Evolutionary conservation across 495 filamentous ascomycete genomes (phyloP).

Genomic region (Hypoxylon subgilvum): DNA sequence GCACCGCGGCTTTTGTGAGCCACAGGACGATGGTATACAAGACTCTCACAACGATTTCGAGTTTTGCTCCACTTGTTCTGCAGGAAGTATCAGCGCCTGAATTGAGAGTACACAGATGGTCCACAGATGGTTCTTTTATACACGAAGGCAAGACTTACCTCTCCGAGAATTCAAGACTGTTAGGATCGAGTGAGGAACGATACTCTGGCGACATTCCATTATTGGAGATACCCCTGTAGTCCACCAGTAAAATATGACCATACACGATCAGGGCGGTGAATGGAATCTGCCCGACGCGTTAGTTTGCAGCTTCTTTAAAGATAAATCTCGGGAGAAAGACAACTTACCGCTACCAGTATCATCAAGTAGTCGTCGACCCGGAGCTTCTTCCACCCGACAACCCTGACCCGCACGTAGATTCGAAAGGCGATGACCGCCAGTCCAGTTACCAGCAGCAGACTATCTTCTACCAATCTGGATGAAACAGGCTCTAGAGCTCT

Average conservation of each 20-base stretch:
- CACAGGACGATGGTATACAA: slow-evolving; percentile 62
- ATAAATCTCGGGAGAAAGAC: not conserved
- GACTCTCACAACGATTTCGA: slow-evolving; percentile 63
- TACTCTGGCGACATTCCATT: slow-evolving; percentile 62
- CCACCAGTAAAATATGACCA: not conserved
- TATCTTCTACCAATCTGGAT: slow-evolving; percentile 46
- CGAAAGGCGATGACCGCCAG: slow-evolving; percentile 58
- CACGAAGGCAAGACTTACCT: slow-evolving; percentile 27
- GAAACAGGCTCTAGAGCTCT: no score
- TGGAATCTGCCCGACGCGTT: slow-evolving; percentile 15
- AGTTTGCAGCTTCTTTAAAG: not conserved
- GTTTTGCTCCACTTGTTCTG: slow-evolving; percentile 59
- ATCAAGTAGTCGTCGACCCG: slow-evolving; percentile 66
- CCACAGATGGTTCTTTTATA: not conserved
- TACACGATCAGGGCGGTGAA: slow-evolving; percentile 15
- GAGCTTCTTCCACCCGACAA: slow-evolving; percentile 57
- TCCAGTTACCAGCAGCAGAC: slow-evolving; percentile 58
- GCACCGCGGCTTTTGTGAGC: slow-evolving; percentile 64
- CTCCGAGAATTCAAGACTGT: slow-evolving; percentile 55
- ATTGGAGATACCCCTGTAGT: slow-evolving; percentile 57
- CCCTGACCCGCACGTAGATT: slow-evolving; percentile 52
- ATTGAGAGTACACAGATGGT: no score
- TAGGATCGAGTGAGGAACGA: slow-evolving; percentile 50
- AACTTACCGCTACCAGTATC: slow-evolving; percentile 59
- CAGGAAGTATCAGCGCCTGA: not conserved